Evolutionary conservation across 2,329 filamentous ascomycete species (phyloP), one percentile per base, ranked within the genome.

Genomic region (Apiospora phragmitis): DNA sequence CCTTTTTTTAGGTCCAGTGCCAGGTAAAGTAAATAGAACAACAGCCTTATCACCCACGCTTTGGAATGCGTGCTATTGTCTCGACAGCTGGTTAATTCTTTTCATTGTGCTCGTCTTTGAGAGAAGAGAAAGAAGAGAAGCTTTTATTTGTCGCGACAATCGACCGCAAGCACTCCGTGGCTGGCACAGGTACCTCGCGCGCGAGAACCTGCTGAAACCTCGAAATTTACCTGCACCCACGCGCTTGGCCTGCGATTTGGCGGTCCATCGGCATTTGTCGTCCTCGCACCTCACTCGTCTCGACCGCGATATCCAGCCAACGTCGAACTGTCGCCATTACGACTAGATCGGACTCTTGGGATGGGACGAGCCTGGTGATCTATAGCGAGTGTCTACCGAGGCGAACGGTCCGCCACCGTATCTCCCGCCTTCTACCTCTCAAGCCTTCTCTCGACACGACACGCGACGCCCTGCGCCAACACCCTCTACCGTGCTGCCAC

Each of bases 401-500:
- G 55, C 55, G 55, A 62, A 38, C 55, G 55, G 55, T 35, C 55
- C 38, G 55, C 55, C 55, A 62, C 55, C 55, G 55, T 62, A 62
- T 62, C 55, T 62, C 32, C 32, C 32, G 55, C 55, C 32, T 38
- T 62, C 55, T 35, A 62, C 55, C 55, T 62, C 55, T 24, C 18
- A 32, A n/a, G 55, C 55, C 55, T 38, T 41, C 38, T 41, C 38
- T 41, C 38, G 38, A 41, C 9, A 41, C 51, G 29, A 62, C 32
- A 38, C 55, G 55, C 55, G 55, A 62, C 55, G 24, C 55, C 32
- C 32, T 38, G 55, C 55, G 32, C 55, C 55, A 4, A 38, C 55
- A 12, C 21, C 21, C n/a, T 38, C 21, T n/a, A 38, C 32, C 55
- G 32, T 24, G 18, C 18, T n/a, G 6, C 74, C 82, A 84, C 74